Base-by-base conservation (phyloP, 1,139 yeast genomes). In the Nakaseomyces nivariensis region DNA sequence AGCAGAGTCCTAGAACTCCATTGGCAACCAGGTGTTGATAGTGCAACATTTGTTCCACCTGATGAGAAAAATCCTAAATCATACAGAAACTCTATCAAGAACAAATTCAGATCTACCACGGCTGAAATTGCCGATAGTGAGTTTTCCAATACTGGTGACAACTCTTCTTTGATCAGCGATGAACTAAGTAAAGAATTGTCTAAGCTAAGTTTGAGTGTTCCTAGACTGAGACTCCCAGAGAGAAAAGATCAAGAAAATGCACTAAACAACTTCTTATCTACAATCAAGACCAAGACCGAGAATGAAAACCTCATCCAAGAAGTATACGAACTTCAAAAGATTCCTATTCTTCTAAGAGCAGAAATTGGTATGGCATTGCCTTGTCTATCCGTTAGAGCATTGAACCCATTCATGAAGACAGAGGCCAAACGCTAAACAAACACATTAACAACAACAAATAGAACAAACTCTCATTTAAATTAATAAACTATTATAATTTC, bases 331-430 rank as follows among this genome's bases (percentile, higher is more conserved):
- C 72, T 90, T 60, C 76, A 76, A 48, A 82, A 81, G 61, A 85
- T 92, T 46, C 97, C 97, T 13, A 82, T 92, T 24, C 72, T 92
- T 54, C 73, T 92, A 54, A 77, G 97, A 58, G 95, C 97, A 0
- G 97, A 90, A 67, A 80, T 89, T 50, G 97, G 96, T 48, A 88
- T 87, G 90, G 89, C 95, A 1, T 75, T 92, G 52, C 98, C 98
- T 13, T 90, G 97, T 66, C 76, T 92, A 63, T 87, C 97, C 4
- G 96, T 92, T 10, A 79, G 96, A 61, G 85, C 92, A n/a, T 74
- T 90, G 62, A 92, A 92, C 62, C 98, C 98, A 37, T 92, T 89
- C 67, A 58, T 61, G 44, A 60, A 54, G 43, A 52, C 48, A 31
- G 57, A 55, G 40, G 51, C 36, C 44, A 27, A 32, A 33, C 37